Conservation (phyloP, 2,329 filamentous ascomycete genomes). For the Fusarium sp. region DNA sequence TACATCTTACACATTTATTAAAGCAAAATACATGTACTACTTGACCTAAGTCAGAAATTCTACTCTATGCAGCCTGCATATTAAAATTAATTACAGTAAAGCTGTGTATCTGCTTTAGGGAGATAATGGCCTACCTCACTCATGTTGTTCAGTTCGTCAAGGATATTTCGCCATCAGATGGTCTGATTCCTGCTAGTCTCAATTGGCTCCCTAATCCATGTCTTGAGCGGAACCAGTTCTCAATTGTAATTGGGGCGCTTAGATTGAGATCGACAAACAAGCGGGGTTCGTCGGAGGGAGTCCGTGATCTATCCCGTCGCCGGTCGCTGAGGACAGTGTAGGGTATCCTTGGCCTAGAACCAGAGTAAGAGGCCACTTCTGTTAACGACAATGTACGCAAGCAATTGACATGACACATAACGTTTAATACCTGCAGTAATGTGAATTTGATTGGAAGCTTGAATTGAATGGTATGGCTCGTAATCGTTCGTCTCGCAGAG, state of each 20-base stretch:
- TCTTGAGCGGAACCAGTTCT: rapidly evolving
- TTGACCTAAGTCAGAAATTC: no score
- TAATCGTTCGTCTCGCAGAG: no score
- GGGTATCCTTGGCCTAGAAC: neutral
- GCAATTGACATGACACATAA: neutral
- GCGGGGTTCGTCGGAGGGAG: rapidly evolving
- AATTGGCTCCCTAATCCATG: neutral
- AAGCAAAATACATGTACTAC: no score
- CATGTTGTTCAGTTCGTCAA: no score
- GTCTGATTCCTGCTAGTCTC: neutral
- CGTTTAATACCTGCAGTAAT: neutral
- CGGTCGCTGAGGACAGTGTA: neutral
- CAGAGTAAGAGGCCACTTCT: rapidly evolving
- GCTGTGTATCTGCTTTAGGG: no score
- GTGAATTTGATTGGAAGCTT: rapidly evolving
- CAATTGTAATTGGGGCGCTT: neutral
- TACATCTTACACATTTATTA: neutral
- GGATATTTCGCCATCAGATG: no score
- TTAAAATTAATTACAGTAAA: no score
- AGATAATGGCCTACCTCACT: no score
- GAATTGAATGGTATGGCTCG: rapidly evolving
- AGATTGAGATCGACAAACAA: rapidly evolving
- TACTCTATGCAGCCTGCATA: no score
- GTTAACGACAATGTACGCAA: rapidly evolving
- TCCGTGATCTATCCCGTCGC: neutral